Evolutionary conservation across 2,329 filamentous ascomycete genomes (phyloP), one percentile per base, ranked within the genome.

Genomic region (Pyrenophora graminea): DNA sequence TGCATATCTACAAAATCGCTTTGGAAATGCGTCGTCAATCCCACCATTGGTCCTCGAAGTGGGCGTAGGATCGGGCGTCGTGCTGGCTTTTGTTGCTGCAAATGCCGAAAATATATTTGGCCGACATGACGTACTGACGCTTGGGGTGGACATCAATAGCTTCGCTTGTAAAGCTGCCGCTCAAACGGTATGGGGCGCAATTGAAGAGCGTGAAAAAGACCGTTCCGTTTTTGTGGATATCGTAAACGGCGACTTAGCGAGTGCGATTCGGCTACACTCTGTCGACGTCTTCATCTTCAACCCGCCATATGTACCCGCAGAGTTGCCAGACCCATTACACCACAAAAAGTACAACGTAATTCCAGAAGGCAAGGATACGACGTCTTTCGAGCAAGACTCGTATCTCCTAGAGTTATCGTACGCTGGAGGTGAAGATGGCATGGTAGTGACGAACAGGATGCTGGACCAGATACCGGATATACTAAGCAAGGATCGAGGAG

Each of bases 221-320:
- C 54, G 47, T 25, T 61, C 67, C 2, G 63, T 76, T 7, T 90
- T 88, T 62, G 74, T 94, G 6, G 87, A 85, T 34, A 82, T 87
- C 15, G 70, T 87, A 21, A 85, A 85, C 51, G 87, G 84, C 1
- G 90, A 97, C 68, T 80, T 99, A 0, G 80, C 82, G 4, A 73
- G 81, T 2, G 77, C 86, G 0, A 75, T 95, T 34, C 80, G 82
- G 6, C 68, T 76, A 0, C 77, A 80, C 2, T 74, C 76, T 33
- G 82, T 96, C 4, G 94, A 99, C 69, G 82, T 99, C 9, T 80
- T 99, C 56, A 82, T 99, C 23, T 99, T 97, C 80, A 99, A 99
- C 70, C 94, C 94, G 45, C 94, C 94, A 0, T 99, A 99, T 70
- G 94, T 99, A 12, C 94, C 94, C 2, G 95, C 92, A 2, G 82